Evolutionary conservation across 345 rosid species (phyloP).

Genomic region (Populus deltoides): DNA sequence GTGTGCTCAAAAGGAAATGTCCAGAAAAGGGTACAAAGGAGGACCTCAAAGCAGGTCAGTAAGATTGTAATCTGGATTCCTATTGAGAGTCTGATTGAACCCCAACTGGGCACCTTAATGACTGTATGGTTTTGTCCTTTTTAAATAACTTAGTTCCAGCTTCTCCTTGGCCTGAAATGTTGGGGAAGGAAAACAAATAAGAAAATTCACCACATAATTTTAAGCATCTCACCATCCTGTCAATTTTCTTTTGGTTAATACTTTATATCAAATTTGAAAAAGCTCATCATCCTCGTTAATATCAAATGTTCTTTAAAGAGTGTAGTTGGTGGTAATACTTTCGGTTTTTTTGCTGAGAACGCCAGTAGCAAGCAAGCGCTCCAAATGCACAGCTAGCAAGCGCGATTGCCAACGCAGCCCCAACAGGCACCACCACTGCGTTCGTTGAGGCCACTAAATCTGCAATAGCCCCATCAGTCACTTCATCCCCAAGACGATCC

Average conservation of each 20-base stretch:
- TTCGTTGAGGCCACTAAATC: constrained; percentile 58
- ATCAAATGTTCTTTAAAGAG: constrained; percentile 80
- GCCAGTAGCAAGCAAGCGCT: constrained; percentile 97
- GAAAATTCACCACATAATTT: constrained; percentile 23
- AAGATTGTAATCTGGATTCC: constrained; percentile 33
- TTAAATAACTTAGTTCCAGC: constrained; percentile 50
- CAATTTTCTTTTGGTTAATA: not conserved
- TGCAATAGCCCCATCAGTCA: constrained; percentile 39
- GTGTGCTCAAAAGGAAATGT: not conserved
- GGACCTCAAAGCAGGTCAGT: constrained; percentile 32
- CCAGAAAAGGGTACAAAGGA: constrained; percentile 22
- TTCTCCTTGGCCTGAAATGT: constrained; percentile 79
- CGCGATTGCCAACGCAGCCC: constrained; percentile 96
- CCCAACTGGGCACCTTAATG: constrained; percentile 25
- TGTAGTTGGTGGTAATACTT: constrained; percentile 88
- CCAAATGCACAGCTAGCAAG: constrained; percentile 96
- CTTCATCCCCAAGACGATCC: constrained; percentile 34
- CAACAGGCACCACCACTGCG: constrained; percentile 84
- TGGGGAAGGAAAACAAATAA: constrained; percentile 43
- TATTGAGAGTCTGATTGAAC: constrained; percentile 25
- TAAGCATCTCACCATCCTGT: too few species aligned
- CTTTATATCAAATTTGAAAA: constrained; percentile 23
- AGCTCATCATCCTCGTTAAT: constrained; percentile 37
- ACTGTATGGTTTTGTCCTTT: constrained; percentile 25
- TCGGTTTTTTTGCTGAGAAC: constrained; percentile 89